A percentile compares a stretch with the other conserved stretches of the same genome.
These are phyloP conservation scores for Plantago major DNA, from an alignment of 257 asterid species.

Conservation along the genomic window DNA sequence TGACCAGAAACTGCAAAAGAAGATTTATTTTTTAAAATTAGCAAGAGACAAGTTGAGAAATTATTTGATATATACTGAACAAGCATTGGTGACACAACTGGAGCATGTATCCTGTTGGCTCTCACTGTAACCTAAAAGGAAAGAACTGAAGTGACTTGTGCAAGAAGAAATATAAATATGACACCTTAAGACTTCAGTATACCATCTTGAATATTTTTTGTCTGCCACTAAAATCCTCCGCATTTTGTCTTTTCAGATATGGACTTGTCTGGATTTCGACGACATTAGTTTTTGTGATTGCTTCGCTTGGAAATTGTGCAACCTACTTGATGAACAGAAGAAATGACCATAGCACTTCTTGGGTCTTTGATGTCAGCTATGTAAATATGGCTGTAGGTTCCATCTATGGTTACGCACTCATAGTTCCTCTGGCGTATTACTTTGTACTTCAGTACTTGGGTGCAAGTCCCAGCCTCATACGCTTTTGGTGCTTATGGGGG, in stretches of 20 bases:
- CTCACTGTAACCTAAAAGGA: no score
- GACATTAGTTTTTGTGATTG: constrained; percentile 73
- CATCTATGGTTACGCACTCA: constrained; percentile 77
- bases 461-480: constrained; percentile 73
- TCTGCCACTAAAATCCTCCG: constrained; percentile 12
- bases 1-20: no score
- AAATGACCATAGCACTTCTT: constrained; percentile 38
- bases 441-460: constrained; percentile 87
- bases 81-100: no score
- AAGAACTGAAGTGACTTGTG: no score
- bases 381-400: constrained; percentile 70
- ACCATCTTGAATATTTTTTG: neutral
- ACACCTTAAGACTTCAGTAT: constrained; percentile 7
- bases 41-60: no score
- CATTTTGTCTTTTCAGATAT: constrained; percentile 44
- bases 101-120: no score
- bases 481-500: constrained; percentile 99
- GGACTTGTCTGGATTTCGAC: constrained; percentile 97
- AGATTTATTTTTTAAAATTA: no score
- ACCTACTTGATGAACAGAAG: constrained; percentile 67
- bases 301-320: constrained; percentile 86
- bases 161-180: constrained; percentile 1
- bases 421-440: constrained; percentile 89
- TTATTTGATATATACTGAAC: no score
- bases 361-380: constrained; percentile 84